phyloP scores from a whole-genome alignment of 2,329 filamentous ascomycete genomes.

The Diaporthe sp. region DNA sequence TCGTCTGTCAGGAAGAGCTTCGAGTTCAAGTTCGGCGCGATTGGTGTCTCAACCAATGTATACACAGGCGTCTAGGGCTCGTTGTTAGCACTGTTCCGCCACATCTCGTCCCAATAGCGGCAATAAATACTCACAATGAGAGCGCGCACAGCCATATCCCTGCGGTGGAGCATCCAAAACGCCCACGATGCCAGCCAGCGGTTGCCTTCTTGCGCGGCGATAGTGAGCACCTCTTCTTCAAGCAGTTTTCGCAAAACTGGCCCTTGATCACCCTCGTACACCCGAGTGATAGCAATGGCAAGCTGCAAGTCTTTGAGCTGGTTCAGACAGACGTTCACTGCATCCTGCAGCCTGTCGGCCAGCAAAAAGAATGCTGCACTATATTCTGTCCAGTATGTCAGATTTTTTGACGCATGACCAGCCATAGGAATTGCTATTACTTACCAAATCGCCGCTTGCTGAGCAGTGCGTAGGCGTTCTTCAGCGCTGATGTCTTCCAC shows the following conservation, averaged over 20 bases:
- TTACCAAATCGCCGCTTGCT: slow-evolving; percentile 88
- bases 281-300: slow-evolving; percentile 86
- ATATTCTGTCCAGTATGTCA: slow-evolving; percentile 77
- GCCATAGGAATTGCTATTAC: slow-evolving; percentile 42
- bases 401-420: slow-evolving; percentile 19
- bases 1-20: slow-evolving; percentile 91
- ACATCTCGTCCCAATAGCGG: not conserved
- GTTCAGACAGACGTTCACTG: slow-evolving; percentile 86
- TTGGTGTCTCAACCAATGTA: slow-evolving; percentile 77
- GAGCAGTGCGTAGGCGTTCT: slow-evolving; percentile 96
- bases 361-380: slow-evolving; percentile 96
- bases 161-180: slow-evolving; percentile 88
- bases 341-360: slow-evolving; percentile 86
- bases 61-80: slow-evolving; percentile 80
- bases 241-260: slow-evolving; percentile 80
- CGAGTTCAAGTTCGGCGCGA: slow-evolving; percentile 77
- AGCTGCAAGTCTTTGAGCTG: slow-evolving; percentile 92
- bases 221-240: slow-evolving; percentile 81
- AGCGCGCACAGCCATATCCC: slow-evolving; percentile 86
- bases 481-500: slow-evolving; percentile 90
- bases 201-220: slow-evolving; percentile 85
- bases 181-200: slow-evolving; percentile 96
- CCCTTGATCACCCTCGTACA: slow-evolving; percentile 88
- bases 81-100: not conserved
- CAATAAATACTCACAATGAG: slow-evolving; percentile 74